Conservation (phyloP, 1,284 basidiomycete genomes). For the Tylopilus sp. region DNA sequence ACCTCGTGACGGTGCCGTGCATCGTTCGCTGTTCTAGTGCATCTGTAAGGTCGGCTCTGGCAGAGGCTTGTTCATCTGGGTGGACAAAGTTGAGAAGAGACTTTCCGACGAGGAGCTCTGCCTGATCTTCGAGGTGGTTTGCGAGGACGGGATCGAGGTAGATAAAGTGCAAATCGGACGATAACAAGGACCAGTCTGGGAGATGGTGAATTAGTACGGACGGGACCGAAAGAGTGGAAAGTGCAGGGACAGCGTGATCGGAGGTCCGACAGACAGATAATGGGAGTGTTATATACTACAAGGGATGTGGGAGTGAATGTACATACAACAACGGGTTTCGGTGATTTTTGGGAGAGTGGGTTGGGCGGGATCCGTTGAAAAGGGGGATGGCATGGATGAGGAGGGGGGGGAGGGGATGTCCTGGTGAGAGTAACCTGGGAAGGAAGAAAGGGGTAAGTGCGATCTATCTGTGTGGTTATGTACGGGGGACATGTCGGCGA, state of each 20-base stretch:
- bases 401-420: slow-evolving; percentile 22
- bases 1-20: slow-evolving; percentile 91
- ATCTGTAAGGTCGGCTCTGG: slow-evolving; percentile 70
- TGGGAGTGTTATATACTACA: slow-evolving; percentile 9
- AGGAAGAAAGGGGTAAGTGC: slow-evolving; percentile 38
- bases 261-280: slow-evolving; percentile 22
- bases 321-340: slow-evolving; percentile 73
- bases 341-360: slow-evolving; percentile 51
- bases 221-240: slow-evolving; percentile 12
- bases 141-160: slow-evolving; percentile 87
- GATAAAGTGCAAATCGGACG: slow-evolving; percentile 74
- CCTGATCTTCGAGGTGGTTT: slow-evolving; percentile 72
- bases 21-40: slow-evolving; percentile 79
- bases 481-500: slow-evolving; percentile 23
- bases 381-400: slow-evolving; percentile 20
- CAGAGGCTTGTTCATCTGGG: slow-evolving; percentile 81
- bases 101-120: slow-evolving; percentile 65
- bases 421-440: slow-evolving; percentile 32
- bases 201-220: slow-evolving; percentile 14
- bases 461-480: slow-evolving; percentile 36
- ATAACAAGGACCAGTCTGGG: slow-evolving; percentile 70
- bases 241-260: slow-evolving; percentile 31
- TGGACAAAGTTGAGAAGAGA: slow-evolving; percentile 86
- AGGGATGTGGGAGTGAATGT: slow-evolving; percentile 6
- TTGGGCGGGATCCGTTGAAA: slow-evolving; percentile 16